phyloP scores from a whole-genome alignment of 2,329 filamentous ascomycete species.

The Fusarium liriodendri region DNA sequence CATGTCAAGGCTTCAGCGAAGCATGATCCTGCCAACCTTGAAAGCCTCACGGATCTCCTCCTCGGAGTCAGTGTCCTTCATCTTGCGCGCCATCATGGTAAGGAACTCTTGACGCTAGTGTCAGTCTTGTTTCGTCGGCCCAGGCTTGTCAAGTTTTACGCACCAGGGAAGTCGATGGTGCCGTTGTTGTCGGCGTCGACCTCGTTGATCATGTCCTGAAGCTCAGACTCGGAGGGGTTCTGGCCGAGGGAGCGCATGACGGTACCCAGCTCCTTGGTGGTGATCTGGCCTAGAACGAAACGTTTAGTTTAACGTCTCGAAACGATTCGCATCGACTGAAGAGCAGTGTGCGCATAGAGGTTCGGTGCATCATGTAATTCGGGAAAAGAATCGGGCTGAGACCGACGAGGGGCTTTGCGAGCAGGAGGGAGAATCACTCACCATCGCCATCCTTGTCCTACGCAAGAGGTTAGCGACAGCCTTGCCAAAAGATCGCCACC shows the following conservation, averaged over 20 bases:
- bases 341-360: neutral
- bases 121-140: constrained; percentile 25
- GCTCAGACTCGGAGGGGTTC: constrained; percentile 89
- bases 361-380: constrained; percentile 16
- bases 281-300: constrained; percentile 78
- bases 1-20: neutral
- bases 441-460: constrained; percentile 93
- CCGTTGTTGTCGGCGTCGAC: constrained; percentile 93
- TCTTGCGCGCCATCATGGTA: constrained; percentile 94
- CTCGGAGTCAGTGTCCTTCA: constrained; percentile 93
- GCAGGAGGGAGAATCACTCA: constrained; percentile 62
- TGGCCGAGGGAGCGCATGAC: constrained; percentile 92
- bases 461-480: constrained; percentile 43
- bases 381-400: constrained; percentile 19
- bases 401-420: constrained; percentile 18
- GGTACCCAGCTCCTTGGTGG: constrained; percentile 89
- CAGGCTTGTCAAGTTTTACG: constrained; percentile 41
- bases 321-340: constrained; percentile 14
- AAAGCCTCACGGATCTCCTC: constrained; percentile 92
- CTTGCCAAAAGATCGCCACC: neutral
- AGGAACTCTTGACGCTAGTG: constrained; percentile 75
- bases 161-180: constrained; percentile 92
- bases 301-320: constrained; percentile 35
- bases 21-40: constrained; percentile 69
- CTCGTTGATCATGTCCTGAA: constrained; percentile 96